Conservation (phyloP, 495 filamentous ascomycete species). For the Clohesyomyces aquaticus region DNA sequence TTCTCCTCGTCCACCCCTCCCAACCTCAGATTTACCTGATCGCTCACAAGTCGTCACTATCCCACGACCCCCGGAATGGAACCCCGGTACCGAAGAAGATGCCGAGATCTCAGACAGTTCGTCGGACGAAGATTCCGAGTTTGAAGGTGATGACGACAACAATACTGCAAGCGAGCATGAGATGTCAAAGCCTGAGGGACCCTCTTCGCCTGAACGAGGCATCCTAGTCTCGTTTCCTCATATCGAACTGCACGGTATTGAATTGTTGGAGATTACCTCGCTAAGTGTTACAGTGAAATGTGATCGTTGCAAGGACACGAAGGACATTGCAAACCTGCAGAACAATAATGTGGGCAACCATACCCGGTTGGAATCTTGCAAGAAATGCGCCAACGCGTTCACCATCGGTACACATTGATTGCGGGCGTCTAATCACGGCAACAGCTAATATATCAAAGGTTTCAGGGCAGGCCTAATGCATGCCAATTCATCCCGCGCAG, state of each 20-base stretch:
- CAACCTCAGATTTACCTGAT: conserved; percentile 39
- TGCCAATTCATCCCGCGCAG: conserved; percentile 72
- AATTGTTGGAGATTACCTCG: conserved; percentile 71
- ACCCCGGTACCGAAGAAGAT: conserved; percentile 38
- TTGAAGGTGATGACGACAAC: conserved; percentile 47
- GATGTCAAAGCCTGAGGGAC: conserved; percentile 29
- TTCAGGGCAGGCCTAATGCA: conserved; percentile 81
- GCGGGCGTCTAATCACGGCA: no score
- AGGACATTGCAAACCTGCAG: conserved; percentile 71
- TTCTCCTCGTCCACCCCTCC: background rate
- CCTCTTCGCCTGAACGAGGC: conserved; percentile 59
- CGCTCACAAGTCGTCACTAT: conserved; percentile 74
- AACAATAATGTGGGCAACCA: conserved; percentile 48
- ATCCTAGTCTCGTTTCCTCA: conserved; percentile 82
- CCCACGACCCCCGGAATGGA: conserved; percentile 83
- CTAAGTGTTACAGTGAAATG: conserved; percentile 81
- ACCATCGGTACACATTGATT: conserved; percentile 54
- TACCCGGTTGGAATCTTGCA: conserved; percentile 59
- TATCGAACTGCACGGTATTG: conserved; percentile 78
- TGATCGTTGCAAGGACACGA: conserved; percentile 76
- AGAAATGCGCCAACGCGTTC: conserved; percentile 73
- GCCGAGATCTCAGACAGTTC: conserved; percentile 28
- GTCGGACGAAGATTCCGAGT: conserved; percentile 29
- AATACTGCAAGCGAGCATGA: conserved; percentile 42
- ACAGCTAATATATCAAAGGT: conserved; percentile 44